A percentile compares a stretch with the other conserved stretches of the same genome.
phyloP scores from a whole-genome alignment of 345 rosid species.

The Acer campestre region DNA sequence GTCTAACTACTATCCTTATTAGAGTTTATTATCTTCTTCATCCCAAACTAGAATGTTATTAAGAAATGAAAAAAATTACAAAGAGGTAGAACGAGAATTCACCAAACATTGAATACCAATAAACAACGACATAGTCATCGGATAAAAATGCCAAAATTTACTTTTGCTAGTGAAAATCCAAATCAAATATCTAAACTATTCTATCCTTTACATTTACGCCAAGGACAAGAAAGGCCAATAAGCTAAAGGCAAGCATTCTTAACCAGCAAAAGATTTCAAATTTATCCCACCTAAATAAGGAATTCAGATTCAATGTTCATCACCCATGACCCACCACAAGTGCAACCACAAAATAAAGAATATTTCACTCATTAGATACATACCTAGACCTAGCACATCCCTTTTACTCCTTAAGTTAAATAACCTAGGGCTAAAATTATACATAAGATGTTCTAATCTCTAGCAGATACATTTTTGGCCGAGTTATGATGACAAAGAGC shows the following conservation, averaged over 20 bases:
- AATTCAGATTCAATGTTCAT: background rate
- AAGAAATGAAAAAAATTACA: background rate
- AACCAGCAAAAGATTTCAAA: background rate
- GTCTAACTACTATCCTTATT: background rate
- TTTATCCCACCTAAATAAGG: background rate
- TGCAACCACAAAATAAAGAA: background rate
- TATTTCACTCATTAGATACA: background rate
- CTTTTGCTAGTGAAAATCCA: background rate
- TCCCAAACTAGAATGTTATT: background rate
- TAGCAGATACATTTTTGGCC: background rate
- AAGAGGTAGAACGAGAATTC: background rate
- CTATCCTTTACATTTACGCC: background rate
- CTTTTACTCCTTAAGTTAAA: background rate
- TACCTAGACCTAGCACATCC: background rate
- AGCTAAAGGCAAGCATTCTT: background rate
- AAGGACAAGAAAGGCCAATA: background rate
- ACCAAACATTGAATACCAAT: background rate
- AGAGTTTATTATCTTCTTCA: background rate
- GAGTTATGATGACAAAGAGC: background rate
- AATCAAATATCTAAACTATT: background rate
- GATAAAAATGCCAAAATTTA: background rate
- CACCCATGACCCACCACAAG: background rate
- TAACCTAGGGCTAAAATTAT: background rate
- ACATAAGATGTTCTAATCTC: background rate
- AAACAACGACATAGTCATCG: background rate